These are phyloP conservation scores for Aspergillus sp. DNA, from an alignment of 2,329 filamentous ascomycete species.

Conservation along the genomic window DNA sequence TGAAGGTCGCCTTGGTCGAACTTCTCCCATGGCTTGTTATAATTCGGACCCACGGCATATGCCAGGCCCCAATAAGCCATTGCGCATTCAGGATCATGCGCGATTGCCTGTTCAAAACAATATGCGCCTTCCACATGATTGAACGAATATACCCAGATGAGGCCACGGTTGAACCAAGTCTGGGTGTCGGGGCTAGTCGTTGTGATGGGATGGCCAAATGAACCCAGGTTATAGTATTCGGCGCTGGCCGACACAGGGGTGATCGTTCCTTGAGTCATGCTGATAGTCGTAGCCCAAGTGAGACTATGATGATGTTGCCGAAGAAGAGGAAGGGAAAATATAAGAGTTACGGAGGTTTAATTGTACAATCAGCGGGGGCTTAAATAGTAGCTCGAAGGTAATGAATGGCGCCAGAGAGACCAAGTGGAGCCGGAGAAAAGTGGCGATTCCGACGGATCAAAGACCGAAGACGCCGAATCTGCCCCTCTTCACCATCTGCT, in stretches of 20 bases:
- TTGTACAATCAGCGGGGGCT: too few species aligned
- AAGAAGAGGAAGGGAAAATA: too few species aligned
- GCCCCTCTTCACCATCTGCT: too few species aligned
- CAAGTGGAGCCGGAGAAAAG: too few species aligned
- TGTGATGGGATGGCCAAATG: slow-evolving; percentile 56
- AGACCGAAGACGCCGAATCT: too few species aligned
- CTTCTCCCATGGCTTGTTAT: slow-evolving; percentile 54
- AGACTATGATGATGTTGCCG: too few species aligned
- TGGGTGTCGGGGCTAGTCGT: slow-evolving; percentile 55
- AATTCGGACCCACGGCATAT: slow-evolving; percentile 52
- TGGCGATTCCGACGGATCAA: too few species aligned
- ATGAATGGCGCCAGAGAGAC: too few species aligned
- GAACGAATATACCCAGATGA: slow-evolving; percentile 74
- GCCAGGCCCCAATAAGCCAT: slow-evolving; percentile 53
- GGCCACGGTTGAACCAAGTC: slow-evolving; percentile 68
- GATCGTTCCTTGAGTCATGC: slow-evolving; percentile 1
- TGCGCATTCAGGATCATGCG: slow-evolving; percentile 42
- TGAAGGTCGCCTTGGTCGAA: slow-evolving; percentile 47
- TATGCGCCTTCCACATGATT: slow-evolving; percentile 69
- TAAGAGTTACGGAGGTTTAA: too few species aligned
- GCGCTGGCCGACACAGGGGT: slow-evolving; percentile 15
- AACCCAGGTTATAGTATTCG: slow-evolving; percentile 57
- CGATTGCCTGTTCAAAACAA: slow-evolving; percentile 48
- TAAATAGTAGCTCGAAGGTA: too few species aligned
- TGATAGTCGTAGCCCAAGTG: background rate